Conservation (phyloP, 176 grass and related monocot genomes). For the Ampelocalamus luodianensis region DNA sequence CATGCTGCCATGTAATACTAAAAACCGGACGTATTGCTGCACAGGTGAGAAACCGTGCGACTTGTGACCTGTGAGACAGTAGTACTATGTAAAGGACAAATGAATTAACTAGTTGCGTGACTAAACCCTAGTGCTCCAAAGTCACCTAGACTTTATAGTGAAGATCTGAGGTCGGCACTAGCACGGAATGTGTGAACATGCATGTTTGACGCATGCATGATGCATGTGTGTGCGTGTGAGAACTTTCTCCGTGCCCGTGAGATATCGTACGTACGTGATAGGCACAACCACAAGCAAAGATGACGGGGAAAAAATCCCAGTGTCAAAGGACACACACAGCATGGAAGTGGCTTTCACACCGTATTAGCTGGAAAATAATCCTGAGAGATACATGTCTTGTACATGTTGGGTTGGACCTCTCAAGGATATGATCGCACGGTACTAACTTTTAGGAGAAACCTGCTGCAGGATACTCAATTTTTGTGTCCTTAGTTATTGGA, state of each 20-base stretch:
- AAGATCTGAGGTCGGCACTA: not conserved
- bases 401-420: too few relatives aligned
- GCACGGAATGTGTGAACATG: constrained; percentile 5
- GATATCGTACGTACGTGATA: not conserved
- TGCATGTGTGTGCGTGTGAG: not conserved
- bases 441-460: too few relatives aligned
- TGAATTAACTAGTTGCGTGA: not conserved
- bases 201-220: not conserved
- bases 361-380: not conserved
- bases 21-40: not conserved
- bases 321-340: not conserved
- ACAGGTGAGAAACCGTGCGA: not conserved
- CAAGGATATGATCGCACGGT: too few relatives aligned
- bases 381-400: too few relatives aligned
- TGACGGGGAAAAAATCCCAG: not conserved
- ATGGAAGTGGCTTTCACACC: not conserved
- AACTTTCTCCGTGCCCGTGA: not conserved
- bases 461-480: too few relatives aligned
- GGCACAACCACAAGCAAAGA: not conserved
- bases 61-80: not conserved
- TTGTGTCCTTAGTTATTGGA: too few relatives aligned
- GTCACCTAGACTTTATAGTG: not conserved
- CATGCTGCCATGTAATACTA: not conserved
- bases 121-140: not conserved
- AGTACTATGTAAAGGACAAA: not conserved